Percentiles rank a stretch among this genome's conserved stretches.
Evolutionary conservation across 495 filamentous ascomycete genomes (phyloP).

Genomic region (Acidiella bohemica): DNA sequence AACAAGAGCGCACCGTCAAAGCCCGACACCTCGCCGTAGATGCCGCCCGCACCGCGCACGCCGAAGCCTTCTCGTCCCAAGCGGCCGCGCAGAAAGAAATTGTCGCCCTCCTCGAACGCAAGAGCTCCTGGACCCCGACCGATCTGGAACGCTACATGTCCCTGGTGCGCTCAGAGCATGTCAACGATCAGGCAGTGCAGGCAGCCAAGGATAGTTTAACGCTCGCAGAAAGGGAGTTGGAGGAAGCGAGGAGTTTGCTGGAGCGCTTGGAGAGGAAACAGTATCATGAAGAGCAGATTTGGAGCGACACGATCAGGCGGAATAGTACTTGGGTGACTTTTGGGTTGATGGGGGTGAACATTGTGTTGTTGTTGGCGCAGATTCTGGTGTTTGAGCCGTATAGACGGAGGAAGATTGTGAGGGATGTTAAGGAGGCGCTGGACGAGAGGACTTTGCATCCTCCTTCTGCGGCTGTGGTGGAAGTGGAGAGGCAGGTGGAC

Average conservation of each 20-base stretch:
- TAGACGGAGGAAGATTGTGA: conserved; percentile 65
- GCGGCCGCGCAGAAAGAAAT: conserved; percentile 89
- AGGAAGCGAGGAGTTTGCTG: conserved; percentile 58
- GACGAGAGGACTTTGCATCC: conserved; percentile 45
- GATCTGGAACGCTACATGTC: conserved; percentile 93
- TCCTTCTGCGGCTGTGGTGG: conserved; percentile 5
- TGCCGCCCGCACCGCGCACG: conserved; percentile 59
- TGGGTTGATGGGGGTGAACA: conserved; percentile 93
- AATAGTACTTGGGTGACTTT: conserved; percentile 98
- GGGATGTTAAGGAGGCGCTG: conserved; percentile 67
- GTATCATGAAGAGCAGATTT: conserved; percentile 98
- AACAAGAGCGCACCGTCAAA: conserved; percentile 53
- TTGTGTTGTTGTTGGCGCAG: conserved; percentile 74
- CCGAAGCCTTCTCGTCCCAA: conserved; percentile 61
- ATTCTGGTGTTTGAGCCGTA: conserved; percentile 93
- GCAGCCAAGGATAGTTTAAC: conserved; percentile 56
- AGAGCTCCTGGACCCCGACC: conserved; percentile 73
- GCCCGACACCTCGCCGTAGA: conserved; percentile 51
- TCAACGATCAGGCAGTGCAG: conserved; percentile 79
- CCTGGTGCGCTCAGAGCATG: conserved; percentile 82
- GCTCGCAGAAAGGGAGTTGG: conserved; percentile 61
- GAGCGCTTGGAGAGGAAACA: conserved; percentile 69
- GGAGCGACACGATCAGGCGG: conserved; percentile 90
- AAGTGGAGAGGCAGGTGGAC: conserved; percentile 20
- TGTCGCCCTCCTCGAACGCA: conserved; percentile 81